Percentiles rank a stretch among this genome's conserved stretches.
Evolutionary conservation across 2,329 filamentous ascomycete species (phyloP).

Genomic region (Aspergillus quadricinctus): DNA sequence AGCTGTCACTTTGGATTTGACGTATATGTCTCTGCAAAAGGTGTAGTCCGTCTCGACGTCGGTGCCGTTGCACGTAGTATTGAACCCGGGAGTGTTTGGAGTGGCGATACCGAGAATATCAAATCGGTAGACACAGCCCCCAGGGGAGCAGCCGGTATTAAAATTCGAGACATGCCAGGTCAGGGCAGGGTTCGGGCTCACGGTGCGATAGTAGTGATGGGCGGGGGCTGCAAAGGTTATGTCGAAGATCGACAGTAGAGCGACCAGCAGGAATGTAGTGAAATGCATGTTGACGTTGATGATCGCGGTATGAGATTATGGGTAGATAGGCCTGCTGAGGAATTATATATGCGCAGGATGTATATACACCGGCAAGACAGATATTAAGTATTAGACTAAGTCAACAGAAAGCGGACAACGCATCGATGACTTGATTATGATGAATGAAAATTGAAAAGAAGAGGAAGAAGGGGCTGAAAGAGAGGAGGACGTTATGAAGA

Average conservation of each 20-base stretch:
- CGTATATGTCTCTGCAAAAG: slow-evolving; percentile 22
- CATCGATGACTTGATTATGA: not conserved
- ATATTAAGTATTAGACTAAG: not conserved
- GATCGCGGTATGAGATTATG: not conserved
- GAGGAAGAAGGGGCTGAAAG: not conserved
- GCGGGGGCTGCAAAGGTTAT: slow-evolving; percentile 17
- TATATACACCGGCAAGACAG: not conserved
- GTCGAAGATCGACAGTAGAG: slow-evolving; percentile 21
- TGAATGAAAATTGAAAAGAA: not conserved
- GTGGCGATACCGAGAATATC: slow-evolving; percentile 23
- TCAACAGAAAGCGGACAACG: not conserved
- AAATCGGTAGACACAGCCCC: slow-evolving; percentile 31
- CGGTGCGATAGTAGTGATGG: not conserved
- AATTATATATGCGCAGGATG: not conserved
- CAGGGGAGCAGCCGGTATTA: slow-evolving; percentile 27
- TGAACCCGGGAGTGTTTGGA: slow-evolving; percentile 30
- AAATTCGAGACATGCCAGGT: slow-evolving; percentile 32
- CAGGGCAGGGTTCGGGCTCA: slow-evolving; percentile 15
- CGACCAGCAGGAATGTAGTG: slow-evolving; percentile 19
- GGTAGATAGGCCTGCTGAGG: not conserved
- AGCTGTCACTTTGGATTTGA: slow-evolving; percentile 19
- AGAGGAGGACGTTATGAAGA: not conserved
- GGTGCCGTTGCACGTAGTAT: slow-evolving; percentile 30
- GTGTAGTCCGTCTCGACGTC: slow-evolving; percentile 16
- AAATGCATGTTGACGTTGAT: slow-evolving; percentile 26